Base-by-base conservation (phyloP, 2,329 filamentous ascomycete species). In the Phaeomoniella chlamydospora region DNA sequence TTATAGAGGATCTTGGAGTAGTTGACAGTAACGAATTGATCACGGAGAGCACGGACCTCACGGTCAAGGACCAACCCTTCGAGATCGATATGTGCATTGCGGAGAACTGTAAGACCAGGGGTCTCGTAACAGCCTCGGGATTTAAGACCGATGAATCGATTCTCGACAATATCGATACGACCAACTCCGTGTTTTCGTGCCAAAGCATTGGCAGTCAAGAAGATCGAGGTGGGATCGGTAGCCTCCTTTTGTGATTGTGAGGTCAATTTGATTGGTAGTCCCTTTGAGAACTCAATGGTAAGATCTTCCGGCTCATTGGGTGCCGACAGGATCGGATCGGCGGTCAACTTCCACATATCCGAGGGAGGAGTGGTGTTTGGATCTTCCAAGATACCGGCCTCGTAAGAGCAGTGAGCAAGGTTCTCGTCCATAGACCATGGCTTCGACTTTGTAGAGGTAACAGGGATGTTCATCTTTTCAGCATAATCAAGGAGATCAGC, bases 161-260 rank as follows among this genome's bases (percentile, higher is more conserved):
- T 81, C 52, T 85, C 80, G 41, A 87, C 81, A 52, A 88, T 88
- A 57, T 88, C 82, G 45, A 88, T 78, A 50, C 83, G 68, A 49
- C 82, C 83, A 46, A 88, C 72, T 54, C 83, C 83, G 62, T 85
- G 66, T 44, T 65, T 69, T 55, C 73, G 70, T 44, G 73, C 83
- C 44, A 88, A 37, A 15, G 38, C 40, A 36, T 49, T 49, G 4
- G 18, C 11, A 13, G 43, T 29, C 10, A 29, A 11, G 67, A 88
- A 88, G 39, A 88, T 65, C 52, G 80, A 76, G 38, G 84, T 68
- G 4, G 74, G 65, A 51, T 80, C 78, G 38, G 79, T 83, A 47
- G 73, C 67, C 26, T 63, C 67, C 64, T 80, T 72, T 35, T 65
- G 68, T 37, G 67, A 62, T n/a, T 59, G 57, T 40, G 71, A 62